phyloP scores from a whole-genome alignment of 768 basidiomycete genomes.

The Mycena alexandri region DNA sequence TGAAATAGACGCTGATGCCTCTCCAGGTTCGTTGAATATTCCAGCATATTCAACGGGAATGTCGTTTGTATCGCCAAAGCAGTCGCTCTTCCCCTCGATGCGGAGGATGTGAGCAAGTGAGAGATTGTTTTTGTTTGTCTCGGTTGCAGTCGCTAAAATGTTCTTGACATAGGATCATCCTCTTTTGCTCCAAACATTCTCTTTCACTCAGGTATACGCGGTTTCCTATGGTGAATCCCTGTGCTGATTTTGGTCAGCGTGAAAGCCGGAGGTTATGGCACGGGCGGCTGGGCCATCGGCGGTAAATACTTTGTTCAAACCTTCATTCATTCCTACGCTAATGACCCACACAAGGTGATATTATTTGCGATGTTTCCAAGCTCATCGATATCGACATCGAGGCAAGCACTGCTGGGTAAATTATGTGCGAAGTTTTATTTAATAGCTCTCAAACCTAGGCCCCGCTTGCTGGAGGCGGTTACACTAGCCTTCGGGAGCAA shows the following conservation, averaged over 20 bases:
- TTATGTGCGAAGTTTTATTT: background rate
- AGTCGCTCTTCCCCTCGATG: conserved; percentile 81
- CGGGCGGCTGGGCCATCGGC: conserved; percentile 88
- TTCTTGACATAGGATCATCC: conserved; percentile 62
- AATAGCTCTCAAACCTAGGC: conserved; percentile 31
- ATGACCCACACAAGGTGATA: conserved; percentile 58
- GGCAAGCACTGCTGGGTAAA: conserved; percentile 6
- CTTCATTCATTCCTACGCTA: background rate
- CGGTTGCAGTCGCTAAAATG: background rate
- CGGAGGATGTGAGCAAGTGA: conserved; percentile 85
- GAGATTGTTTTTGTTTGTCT: conserved; percentile 40
- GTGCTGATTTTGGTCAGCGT: conserved; percentile 47
- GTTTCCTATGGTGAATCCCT: background rate
- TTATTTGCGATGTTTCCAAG: conserved; percentile 84
- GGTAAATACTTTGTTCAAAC: conserved; percentile 84
- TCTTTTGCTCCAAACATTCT: conserved; percentile 78
- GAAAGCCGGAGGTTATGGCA: conserved; percentile 93
- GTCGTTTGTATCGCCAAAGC: conserved; percentile 70
- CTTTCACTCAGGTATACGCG: conserved; percentile 61
- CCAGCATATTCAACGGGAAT: conserved; percentile 83
- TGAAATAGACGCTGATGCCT: conserved; percentile 1
- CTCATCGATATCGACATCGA: conserved; percentile 80
- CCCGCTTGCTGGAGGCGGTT: conserved; percentile 65
- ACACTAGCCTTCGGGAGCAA: conserved; percentile 72
- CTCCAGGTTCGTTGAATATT: conserved; percentile 60